Base-by-base conservation (phyloP, 345 rosid species). In the Cardamine occulta region DNA sequence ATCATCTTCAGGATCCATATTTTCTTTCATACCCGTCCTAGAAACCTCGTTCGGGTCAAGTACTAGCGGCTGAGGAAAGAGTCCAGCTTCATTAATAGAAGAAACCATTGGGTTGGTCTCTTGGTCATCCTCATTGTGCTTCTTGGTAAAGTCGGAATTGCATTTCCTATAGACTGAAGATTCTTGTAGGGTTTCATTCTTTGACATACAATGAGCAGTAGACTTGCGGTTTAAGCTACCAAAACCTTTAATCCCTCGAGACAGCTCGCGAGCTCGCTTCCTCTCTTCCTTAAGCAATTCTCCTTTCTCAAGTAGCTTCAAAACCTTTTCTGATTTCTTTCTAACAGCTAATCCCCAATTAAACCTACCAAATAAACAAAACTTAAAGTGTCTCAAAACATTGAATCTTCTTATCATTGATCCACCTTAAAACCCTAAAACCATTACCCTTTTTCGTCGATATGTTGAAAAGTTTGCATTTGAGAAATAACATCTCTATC, bases 261-360 rank as follows among this genome's bases (percentile, higher is more conserved):
- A 86, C 11, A 94, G 79, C 82, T 86, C 93, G 67, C 97, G 87
- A 53, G 98, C 87, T 66, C 91, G 80, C 51, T 83, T 82, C 65
- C 93, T 89, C 64, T 94, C 98, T 64, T 87, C 93, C 74, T 81
- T 91, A 35, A 87, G 86, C 15, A 91, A 80, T 39, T 82, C 67
- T 32, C 87, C 93, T 69, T 87, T 82, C 81, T 86, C 89, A 5
- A 94, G 89, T 75, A 91, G 68, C 82, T 84, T 85, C 71, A 87
- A 5, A 15, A 88, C 77, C 75, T 88, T 87, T 60, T 87, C 92
- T 3, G 96, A 80, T 83, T 91, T 91, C 84, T 80, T 91, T 69
- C 93, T 79, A 34, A 91, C 96, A 45, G 85, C 72, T 34, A 94
- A 72, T 11, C 98, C 98, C 98, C 98, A 94, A 49, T 94, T 88